A percentile compares a stretch with the other conserved stretches of the same genome.
Evolutionary conservation across 805 yeast species (phyloP).

Genomic region (Cyberlindnera petersonii): DNA sequence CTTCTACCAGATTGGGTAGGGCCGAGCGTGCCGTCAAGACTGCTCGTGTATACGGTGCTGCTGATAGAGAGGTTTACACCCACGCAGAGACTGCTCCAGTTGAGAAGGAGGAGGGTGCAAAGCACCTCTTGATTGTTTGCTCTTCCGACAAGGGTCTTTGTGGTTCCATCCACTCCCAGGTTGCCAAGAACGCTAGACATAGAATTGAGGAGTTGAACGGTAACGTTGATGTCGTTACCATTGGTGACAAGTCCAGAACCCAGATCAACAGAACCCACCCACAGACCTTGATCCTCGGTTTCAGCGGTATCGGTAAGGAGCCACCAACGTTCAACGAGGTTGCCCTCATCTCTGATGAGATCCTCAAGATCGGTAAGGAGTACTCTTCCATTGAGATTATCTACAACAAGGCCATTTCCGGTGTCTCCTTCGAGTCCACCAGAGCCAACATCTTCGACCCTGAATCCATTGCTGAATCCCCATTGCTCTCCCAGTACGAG

Average conservation of each 20-base stretch:
- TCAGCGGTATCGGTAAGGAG: conserved; percentile 93
- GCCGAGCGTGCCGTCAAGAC: conserved; percentile 93
- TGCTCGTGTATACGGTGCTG: conserved; percentile 78
- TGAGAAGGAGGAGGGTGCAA: conserved; percentile 39
- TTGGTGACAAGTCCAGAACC: conserved; percentile 92
- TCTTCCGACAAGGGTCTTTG: conserved; percentile 98
- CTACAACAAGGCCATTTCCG: conserved; percentile 83
- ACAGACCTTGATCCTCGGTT: conserved; percentile 63
- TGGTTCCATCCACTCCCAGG: conserved; percentile 96
- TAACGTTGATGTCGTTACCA: conserved; percentile 72
- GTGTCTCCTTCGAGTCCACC: conserved; percentile 88
- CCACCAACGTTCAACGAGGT: conserved; percentile 93
- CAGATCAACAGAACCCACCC: conserved; percentile 84
- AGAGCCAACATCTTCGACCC: conserved; percentile 62
- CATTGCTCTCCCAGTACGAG: conserved; percentile 80
- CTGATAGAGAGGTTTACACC: conserved; percentile 74
- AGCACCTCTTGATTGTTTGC: conserved; percentile 78
- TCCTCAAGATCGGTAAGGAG: conserved; percentile 48
- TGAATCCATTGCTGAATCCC: conserved; percentile 73
- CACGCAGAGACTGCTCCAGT: conserved; percentile 73
- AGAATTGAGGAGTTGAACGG: conserved; percentile 54
- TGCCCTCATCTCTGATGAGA: conserved; percentile 82
- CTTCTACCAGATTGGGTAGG: conserved; percentile 91
- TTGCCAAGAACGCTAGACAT: conserved; percentile 81
- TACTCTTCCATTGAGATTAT: conserved; percentile 77